Conservation (phyloP, 257 asterid species). For the Solanum sitiens region DNA sequence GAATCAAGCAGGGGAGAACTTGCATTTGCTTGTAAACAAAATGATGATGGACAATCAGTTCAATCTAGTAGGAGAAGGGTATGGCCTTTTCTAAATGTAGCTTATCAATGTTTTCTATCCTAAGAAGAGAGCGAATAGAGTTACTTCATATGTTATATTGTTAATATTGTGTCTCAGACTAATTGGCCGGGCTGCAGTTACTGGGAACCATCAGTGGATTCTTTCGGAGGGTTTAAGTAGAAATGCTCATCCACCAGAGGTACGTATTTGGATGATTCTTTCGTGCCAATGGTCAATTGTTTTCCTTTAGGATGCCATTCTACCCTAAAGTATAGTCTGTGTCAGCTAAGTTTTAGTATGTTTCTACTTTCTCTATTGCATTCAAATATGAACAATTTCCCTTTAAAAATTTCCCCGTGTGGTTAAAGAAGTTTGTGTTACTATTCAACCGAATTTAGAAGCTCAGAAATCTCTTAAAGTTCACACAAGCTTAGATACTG, state of each 20-base stretch:
- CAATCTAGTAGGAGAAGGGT: conserved; percentile 87
- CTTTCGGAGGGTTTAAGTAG: conserved; percentile 31
- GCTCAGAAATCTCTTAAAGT: neutral
- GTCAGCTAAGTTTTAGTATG: neutral
- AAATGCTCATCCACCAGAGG: conserved; percentile 71
- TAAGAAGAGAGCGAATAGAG: neutral
- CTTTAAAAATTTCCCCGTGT: neutral
- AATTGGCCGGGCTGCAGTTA: conserved; percentile 79
- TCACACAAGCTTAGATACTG: neutral
- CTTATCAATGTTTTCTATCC: neutral
- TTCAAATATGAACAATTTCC: neutral
- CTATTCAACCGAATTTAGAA: neutral
- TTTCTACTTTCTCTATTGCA: neutral
- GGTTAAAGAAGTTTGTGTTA: neutral
- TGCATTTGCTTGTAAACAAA: conserved; percentile 63
- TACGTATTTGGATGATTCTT: conserved; percentile 6
- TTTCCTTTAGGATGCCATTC: neutral
- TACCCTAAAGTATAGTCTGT: neutral
- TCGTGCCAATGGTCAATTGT: neutral
- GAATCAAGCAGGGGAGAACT: conserved; percentile 28
- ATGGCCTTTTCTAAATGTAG: neutral
- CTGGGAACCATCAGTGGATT: conserved; percentile 77
- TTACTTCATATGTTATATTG: neutral
- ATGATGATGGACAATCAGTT: conserved; percentile 83
- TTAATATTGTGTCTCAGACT: conserved; percentile 37